Evolutionary conservation across 306 rosid species (phyloP).

Genomic region (Benincasa hispida): DNA sequence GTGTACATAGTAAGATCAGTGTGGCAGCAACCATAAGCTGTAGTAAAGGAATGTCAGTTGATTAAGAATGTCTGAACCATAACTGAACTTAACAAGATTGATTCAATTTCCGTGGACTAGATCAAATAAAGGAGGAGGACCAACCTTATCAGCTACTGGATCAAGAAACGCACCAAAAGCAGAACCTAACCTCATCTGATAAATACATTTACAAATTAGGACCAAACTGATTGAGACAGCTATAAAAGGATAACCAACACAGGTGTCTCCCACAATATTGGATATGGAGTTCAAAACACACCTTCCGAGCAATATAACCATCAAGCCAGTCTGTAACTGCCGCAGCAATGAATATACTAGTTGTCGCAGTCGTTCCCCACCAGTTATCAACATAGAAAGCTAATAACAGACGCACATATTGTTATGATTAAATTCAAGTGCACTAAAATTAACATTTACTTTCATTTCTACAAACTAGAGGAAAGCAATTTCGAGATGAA

Average conservation of each 20-base stretch:
- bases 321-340: slow-evolving; percentile 97
- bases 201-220: background rate
- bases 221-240: background rate
- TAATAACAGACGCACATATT: slow-evolving; percentile 9
- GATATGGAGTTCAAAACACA: slow-evolving; percentile 1
- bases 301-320: slow-evolving; percentile 97
- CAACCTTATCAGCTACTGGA: slow-evolving; percentile 99
- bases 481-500: background rate
- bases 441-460: background rate
- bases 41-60: slow-evolving; percentile 12
- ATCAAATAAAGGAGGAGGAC: background rate
- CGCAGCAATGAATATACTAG: slow-evolving; percentile 68
- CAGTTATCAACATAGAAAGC: slow-evolving; percentile 77
- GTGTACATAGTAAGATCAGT: slow-evolving; percentile 68
- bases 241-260: background rate
- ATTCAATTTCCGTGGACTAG: background rate
- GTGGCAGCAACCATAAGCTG: slow-evolving; percentile 99
- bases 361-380: slow-evolving; percentile 75
- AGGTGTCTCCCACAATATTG: background rate
- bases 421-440: background rate
- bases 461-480: background rate
- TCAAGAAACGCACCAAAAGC: slow-evolving; percentile 97
- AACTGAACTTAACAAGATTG: background rate
- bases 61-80: background rate
- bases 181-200: slow-evolving; percentile 84